Conservation (phyloP, 176 grass and related monocot species). For the Cenchrus fungigraminus region DNA sequence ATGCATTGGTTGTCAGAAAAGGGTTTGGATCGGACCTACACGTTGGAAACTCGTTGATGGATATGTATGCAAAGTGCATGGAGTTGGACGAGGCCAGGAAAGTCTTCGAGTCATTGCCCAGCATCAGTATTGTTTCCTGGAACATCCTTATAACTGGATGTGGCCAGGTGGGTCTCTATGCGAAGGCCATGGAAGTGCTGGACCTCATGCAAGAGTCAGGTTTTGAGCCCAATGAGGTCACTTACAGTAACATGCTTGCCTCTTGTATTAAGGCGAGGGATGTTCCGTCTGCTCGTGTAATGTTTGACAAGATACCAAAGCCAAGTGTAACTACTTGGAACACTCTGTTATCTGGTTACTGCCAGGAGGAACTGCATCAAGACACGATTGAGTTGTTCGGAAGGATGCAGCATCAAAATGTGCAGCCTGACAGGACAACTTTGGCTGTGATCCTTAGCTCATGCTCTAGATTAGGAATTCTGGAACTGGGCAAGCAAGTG, state of each 20-base stretch:
- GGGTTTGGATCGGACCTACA: conserved; percentile 73
- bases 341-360: conserved; percentile 81
- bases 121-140: conserved; percentile 73
- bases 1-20: conserved; percentile 61
- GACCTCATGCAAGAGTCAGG: conserved; percentile 73
- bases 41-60: conserved; percentile 74
- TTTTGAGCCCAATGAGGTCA: conserved; percentile 76
- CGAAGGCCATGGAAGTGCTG: conserved; percentile 55
- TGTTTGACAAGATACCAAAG: conserved; percentile 76
- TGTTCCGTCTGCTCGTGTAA: conserved; percentile 58
- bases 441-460: conserved; percentile 79
- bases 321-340: conserved; percentile 76
- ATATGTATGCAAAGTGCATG: conserved; percentile 70
- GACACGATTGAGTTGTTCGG: conserved; percentile 67
- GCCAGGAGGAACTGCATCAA: conserved; percentile 68
- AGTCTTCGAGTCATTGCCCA: conserved; percentile 58
- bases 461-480: conserved; percentile 61
- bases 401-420: conserved; percentile 74
- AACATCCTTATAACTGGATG: conserved; percentile 89
- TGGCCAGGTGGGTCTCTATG: conserved; percentile 52
- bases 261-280: conserved; percentile 62
- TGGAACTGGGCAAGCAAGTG: conserved; percentile 64
- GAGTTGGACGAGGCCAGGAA: conserved; percentile 61
- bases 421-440: conserved; percentile 70
- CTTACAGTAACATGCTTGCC: conserved; percentile 80